Base-by-base conservation (phyloP, 306 rosid species). In the Begonia masoniana region DNA sequence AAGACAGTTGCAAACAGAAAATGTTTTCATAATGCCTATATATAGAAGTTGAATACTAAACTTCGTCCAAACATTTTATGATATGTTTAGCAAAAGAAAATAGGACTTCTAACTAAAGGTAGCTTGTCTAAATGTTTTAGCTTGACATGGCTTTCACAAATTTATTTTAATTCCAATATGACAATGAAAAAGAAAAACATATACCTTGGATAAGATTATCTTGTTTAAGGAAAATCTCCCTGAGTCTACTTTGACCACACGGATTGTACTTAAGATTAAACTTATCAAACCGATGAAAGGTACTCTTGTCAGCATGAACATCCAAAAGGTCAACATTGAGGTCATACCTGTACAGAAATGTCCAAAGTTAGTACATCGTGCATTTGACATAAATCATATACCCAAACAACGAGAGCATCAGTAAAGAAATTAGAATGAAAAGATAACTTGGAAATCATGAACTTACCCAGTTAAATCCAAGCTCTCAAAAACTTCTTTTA, bases 291-390 rank as follows among this genome's bases (percentile, higher is more conserved):
- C 99, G 96, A 72, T 92, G 99, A 78, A 92, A 92, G 48, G 99
- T 92, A 70, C 96, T 92, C 82, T 92, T 92, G 93, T 92, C 99
- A 45, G 99, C 99, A 31, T 92, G 99, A 76, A 92, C 99, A 62
- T 92, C 99, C 78, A 92, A 74, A 76, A 92, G 99, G 82, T 92
- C 96, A 65, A 92, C 99, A 74, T 92, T 92, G 65, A 92, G 88
- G 75, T 92, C 99, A 45, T 92, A 76, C 72, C 99, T 92, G 89
- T 68, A 21, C 70, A 57, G 64, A 76, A 55, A 66, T 42, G 50
- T 55, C 53, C 67, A 31, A 10, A 60, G 41, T 64, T 7, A 31
- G 43, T 62, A 77, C 13, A 45, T 41, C 36, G 49, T 15, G 17
- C 47, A 68, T 47, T 23, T 47, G 51, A 63, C 39, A 31, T 31